Conservation (phyloP, 2,329 filamentous ascomycete species). For the Penicillium sp. region DNA sequence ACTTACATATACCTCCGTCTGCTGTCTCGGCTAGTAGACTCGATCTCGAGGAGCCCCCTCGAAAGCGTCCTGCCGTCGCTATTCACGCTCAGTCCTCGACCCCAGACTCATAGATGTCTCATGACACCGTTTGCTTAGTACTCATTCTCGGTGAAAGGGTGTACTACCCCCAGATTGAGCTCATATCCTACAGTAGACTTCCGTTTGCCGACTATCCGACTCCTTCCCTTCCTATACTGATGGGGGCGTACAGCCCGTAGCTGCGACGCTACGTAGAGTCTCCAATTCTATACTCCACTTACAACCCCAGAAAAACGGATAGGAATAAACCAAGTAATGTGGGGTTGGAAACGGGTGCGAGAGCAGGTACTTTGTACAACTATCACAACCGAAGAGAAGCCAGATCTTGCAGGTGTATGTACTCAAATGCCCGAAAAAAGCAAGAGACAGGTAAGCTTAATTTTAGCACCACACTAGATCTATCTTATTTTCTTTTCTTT, state of each 20-base stretch:
- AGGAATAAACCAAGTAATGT: not conserved
- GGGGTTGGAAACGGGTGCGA: conserved; percentile 17
- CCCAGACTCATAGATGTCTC: not conserved
- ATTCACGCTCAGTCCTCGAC: conserved; percentile 15
- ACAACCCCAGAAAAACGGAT: not conserved
- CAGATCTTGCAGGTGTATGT: conserved; percentile 8
- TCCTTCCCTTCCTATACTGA: not conserved
- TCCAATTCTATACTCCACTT: not conserved
- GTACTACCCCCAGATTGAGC: not conserved
- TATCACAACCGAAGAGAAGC: not conserved
- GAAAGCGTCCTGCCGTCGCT: conserved; percentile 2
- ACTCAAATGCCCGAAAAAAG: not conserved
- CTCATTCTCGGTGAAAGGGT: not conserved
- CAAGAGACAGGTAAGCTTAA: not conserved
- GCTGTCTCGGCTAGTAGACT: conserved; percentile 24
- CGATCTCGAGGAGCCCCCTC: conserved; percentile 12
- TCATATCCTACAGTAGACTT: not conserved
- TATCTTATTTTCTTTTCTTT: not conserved
- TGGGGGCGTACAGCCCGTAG: not conserved
- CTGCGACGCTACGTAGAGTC: not conserved
- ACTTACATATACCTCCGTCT: conserved; percentile 12
- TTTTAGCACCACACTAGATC: not conserved
- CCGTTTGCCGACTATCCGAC: not conserved
- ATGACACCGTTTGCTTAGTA: conserved; percentile 6
- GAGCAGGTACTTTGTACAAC: conserved; percentile 15